Evolutionary conservation across 345 rosid genomes (phyloP), one percentile per base, ranked within the genome.

Genomic region (Lepidium sativum): DNA sequence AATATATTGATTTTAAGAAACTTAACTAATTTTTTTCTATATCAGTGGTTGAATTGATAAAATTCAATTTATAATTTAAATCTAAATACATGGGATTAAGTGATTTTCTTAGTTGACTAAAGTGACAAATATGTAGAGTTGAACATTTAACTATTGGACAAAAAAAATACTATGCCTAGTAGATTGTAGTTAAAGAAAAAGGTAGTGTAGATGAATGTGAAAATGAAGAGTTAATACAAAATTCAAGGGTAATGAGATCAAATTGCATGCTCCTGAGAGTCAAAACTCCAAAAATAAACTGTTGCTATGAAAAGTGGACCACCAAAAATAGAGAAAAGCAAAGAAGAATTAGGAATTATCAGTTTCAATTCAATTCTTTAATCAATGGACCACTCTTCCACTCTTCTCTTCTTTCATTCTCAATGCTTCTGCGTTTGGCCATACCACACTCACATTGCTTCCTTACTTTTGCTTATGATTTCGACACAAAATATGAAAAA

Each of bases 321-420:
- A 61, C 63, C 15, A 48, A 44, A 53, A 70, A 45, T 54, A 56
- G 57, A 37, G 64, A 67, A 56, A 67, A 67, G 38, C 54, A 56
- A 55, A 45, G 48, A 47, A 27, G 33, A 57, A 27, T 21, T 38
- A 55, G 62, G 34, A 42, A 9, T 68, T 16, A 17, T 8, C 7
- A 54, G 18, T 34, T 9, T 16, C 23, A 62, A 18, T 16, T 43
- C 21, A 61, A 52, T 70, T 52, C 50, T 54, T 14, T 14, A 17
- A 27, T 27, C 31, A 27, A 70, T 27, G 75, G 75, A 70, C 75
- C 75, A 70, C 69, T 70, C 35, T n/a, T 70, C 75, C 75, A 70
- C 75, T 70, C 50, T 54, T 34, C 14, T 70, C 69, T 70, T 62
- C 68, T 62, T 54, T 70, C 75, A 70, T 55, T 70, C 69, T 63